Percentiles rank a stretch among this genome's conserved stretches.
phyloP scores from a whole-genome alignment of 2,329 filamentous ascomycete genomes.

The Trichophyton simii region DNA sequence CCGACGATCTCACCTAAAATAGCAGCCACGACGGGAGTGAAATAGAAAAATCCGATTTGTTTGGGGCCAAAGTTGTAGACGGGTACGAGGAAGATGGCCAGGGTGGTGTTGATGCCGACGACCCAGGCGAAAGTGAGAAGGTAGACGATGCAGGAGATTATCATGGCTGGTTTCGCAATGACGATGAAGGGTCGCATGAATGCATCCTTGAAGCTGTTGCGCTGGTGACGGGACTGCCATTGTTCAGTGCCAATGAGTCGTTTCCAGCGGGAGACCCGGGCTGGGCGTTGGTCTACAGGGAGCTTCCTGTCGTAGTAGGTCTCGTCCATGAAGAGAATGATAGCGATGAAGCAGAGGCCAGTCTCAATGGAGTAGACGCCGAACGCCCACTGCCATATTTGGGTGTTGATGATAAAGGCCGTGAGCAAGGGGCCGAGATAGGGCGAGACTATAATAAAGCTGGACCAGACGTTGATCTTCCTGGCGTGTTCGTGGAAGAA shows the following conservation, averaged over 20 bases:
- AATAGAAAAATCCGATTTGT: slow-evolving; percentile 46
- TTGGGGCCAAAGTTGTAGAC: slow-evolving; percentile 41
- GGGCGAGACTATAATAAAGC: slow-evolving; percentile 25
- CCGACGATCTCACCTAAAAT: slow-evolving; percentile 43
- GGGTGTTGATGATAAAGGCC: slow-evolving; percentile 27
- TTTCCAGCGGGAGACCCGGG: slow-evolving; percentile 19
- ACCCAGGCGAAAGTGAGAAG: slow-evolving; percentile 32
- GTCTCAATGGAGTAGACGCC: slow-evolving; percentile 26
- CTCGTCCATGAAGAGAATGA: slow-evolving; percentile 27
- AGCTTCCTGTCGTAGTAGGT: slow-evolving; percentile 29
- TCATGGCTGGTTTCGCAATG: slow-evolving; percentile 28
- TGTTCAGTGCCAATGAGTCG: slow-evolving; percentile 28
- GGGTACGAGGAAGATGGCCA: slow-evolving; percentile 40
- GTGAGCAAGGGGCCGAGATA: slow-evolving; percentile 24
- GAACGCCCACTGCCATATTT: slow-evolving; percentile 27
- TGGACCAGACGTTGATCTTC: slow-evolving; percentile 30
- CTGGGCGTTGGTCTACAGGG: slow-evolving; percentile 20
- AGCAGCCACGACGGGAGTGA: slow-evolving; percentile 44
- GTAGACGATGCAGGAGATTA: slow-evolving; percentile 28
- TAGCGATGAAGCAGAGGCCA: slow-evolving; percentile 22
- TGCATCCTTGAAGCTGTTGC: slow-evolving; percentile 25
- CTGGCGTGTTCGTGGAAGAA: slow-evolving; percentile 30
- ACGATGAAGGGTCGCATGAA: slow-evolving; percentile 26
- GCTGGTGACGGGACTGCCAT: slow-evolving; percentile 16
- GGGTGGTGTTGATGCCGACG: slow-evolving; percentile 44